Conservation (phyloP, 805 yeast species). For the Candida nanaspora region DNA sequence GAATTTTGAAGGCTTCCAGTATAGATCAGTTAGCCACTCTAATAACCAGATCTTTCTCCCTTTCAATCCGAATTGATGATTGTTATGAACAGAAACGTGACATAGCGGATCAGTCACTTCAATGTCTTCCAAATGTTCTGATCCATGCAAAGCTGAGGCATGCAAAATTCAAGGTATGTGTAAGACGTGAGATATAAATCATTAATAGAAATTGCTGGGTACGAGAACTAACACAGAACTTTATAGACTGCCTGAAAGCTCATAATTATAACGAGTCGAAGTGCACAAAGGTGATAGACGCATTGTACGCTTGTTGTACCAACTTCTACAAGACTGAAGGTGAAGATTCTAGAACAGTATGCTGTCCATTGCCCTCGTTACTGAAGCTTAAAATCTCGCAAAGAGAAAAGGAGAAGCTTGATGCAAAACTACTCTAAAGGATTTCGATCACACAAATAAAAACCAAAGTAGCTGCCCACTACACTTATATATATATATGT, state of each 20-base stretch:
- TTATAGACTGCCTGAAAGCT: constrained; percentile 54
- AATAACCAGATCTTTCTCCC: too few species aligned
- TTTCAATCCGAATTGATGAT: too few species aligned
- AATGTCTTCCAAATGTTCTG: constrained; percentile 9
- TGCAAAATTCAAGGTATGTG: constrained; percentile 69
- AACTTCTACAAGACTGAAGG: constrained; percentile 58
- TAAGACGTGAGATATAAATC: too few species aligned
- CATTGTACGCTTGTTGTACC: constrained; percentile 69
- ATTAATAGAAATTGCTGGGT: too few species aligned
- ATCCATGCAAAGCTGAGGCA: constrained; percentile 71
- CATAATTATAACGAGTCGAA: constrained; percentile 64
- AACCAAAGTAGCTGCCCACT: not conserved
- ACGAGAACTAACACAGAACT: too few species aligned
- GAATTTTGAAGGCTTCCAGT: too few species aligned
- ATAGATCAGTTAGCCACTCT: too few species aligned
- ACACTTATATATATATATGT: not conserved
- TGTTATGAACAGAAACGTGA: too few species aligned
- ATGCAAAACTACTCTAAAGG: constrained; percentile 38
- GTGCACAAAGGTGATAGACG: constrained; percentile 64
- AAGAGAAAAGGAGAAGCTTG: constrained; percentile 46
- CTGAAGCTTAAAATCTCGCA: constrained; percentile 61
- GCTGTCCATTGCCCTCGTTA: constrained; percentile 70
- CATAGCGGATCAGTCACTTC: too few species aligned
- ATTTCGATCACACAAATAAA: too few species aligned
- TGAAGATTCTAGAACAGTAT: constrained; percentile 50